Evolutionary conservation across 306 rosid species (phyloP), one percentile per base, ranked within the genome.

Genomic region (Corylus avellana): DNA sequence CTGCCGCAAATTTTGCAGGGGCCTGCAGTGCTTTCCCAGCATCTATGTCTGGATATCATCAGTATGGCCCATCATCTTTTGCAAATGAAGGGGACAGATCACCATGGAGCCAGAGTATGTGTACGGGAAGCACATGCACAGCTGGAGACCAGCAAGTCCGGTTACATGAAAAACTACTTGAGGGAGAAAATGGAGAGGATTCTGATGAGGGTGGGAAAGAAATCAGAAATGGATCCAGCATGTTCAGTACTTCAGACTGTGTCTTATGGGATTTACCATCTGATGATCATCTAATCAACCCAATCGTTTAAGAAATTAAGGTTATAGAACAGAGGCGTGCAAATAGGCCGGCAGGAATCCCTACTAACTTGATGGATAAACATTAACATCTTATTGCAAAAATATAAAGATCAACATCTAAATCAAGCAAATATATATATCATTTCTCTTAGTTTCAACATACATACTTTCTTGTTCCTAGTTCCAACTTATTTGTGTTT

Each of bases 251-350:
- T 22, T 75, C 97, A 42, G 93, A 93, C 75, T 88, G 25, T 22
- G 92, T 89, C 83, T 54, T 93, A 79, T 91, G 99, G 99, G 99
- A 96, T 84, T 84, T 93, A 78, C 93, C 91, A 32, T 89, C 96
- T 27, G 96, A 90, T 59, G 94, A 96, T 22, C 25, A 22, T 82
- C 86, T 96, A 71, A 89, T 90, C 81, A 89, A 90, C 76, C 91
- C 93, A 64, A 81, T 89, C 74, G 92, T 87, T 29, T 91, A 85
- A 91, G 61, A 74, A 63, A 22, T 22, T 22, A 22, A 81, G 74
- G 76, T 73, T 50, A 46, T 53, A 72, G 75, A 77, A 70, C 64
- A 77, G 76, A 77, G 58, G 83, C 9, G 57, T 8, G 0, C 18
- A 9, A 61, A 56, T 70, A 73, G 12, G 25, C 25, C 25, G 25